Base-by-base conservation (phyloP, 2,329 filamentous ascomycete genomes). In the Alternaria brassicae region DNA sequence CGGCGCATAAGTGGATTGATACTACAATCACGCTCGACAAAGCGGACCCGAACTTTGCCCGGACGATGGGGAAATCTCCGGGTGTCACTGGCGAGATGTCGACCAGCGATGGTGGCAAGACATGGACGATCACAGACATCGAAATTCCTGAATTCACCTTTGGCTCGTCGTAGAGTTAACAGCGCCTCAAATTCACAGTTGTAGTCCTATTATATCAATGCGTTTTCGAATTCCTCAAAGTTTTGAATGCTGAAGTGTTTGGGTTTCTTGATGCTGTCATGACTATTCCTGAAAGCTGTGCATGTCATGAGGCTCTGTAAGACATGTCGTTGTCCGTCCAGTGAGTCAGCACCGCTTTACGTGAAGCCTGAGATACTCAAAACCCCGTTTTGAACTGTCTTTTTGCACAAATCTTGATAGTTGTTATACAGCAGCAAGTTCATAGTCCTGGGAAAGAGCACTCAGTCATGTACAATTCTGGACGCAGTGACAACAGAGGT, bases 111-210 rank as follows among this genome's bases (percentile, higher is more conserved):
- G 74, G 73, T 28, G 80, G 80, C 7, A 78, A 77, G 65, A 82
- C 79, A 5, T 82, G 80, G 80, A 79, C 70, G n/a, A 75, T 81
- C 27, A 74, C 61, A 25, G 77, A 72, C 9, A 81, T 81, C n/a
- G 49, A 67, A 4, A 67, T 70, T 49, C 67, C 67, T 2, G 25
- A 61, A 27, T 70, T 65, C 37, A 67, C 60, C 1, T 70, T 69
- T 39, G 65, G 65, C n/a, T 23, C 55, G 28, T 57, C n/a, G 5
- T 48, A 48, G n/a, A 48, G n/a, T 12, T 13, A 19, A 1, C 6
- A 9, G 7, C 0, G 15, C 19, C 15, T 23, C 19, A 2, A 15
- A 6, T 23, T 0, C 23, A 23, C 3, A 40, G 12, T 12, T 23
- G 12, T 7, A 23, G 12, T 12, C 10, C 12, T 37, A 9, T 17